These are phyloP conservation scores for Penicillium nucicola DNA, from an alignment of 495 filamentous ascomycete species.

Conservation along the genomic window DNA sequence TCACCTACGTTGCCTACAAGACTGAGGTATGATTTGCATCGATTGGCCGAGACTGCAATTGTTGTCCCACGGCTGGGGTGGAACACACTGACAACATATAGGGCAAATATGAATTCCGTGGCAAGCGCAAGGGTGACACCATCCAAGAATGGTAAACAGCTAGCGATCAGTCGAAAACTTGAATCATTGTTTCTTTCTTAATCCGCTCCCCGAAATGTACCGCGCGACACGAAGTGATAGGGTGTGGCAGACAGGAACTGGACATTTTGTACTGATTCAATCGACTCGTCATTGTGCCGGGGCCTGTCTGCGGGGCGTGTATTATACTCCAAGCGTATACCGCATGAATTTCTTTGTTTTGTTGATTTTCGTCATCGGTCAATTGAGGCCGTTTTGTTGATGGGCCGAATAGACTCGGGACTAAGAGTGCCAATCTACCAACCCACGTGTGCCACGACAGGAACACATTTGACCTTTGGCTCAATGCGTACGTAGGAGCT, in stretches of 20 bases:
- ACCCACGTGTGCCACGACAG: too few species aligned
- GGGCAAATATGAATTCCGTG: constrained; percentile 84
- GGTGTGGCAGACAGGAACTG: not conserved
- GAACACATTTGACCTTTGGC: too few species aligned
- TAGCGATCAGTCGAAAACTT: not conserved
- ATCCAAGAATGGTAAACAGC: constrained; percentile 65
- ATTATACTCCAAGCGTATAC: constrained; percentile 41
- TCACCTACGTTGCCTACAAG: constrained; percentile 68
- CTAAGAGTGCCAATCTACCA: too few species aligned
- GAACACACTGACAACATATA: constrained; percentile 34
- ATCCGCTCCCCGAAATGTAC: not conserved
- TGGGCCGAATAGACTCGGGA: too few species aligned
- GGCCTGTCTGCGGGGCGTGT: constrained; percentile 25
- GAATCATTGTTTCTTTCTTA: not conserved
- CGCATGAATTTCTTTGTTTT: constrained; percentile 28
- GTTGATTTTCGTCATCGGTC: not conserved
- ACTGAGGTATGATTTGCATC: constrained; percentile 68
- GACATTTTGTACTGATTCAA: not conserved
- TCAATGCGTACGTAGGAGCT: too few species aligned
- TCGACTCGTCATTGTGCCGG: constrained; percentile 10
- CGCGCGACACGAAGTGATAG: not conserved
- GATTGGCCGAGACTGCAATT: not conserved
- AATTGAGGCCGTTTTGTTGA: not conserved
- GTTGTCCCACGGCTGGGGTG: not conserved
- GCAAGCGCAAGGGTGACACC: constrained; percentile 80